Evolutionary conservation across 805 yeast species (phyloP).

Genomic region (Candida peoriensis): DNA sequence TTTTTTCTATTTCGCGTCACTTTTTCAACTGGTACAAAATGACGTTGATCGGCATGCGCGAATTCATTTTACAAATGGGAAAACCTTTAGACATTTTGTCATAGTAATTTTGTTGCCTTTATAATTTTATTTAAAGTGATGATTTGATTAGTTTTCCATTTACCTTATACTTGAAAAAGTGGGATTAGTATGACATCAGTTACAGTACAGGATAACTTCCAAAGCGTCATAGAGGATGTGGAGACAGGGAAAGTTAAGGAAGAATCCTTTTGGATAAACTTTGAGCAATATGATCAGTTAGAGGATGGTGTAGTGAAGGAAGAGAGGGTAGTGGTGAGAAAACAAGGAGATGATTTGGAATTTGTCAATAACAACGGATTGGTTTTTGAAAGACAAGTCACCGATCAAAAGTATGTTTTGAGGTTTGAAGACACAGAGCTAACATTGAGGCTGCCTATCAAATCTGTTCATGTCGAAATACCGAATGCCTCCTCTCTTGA

Average conservation of each 20-base stretch:
- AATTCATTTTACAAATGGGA: too few relatives aligned
- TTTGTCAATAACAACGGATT: slow-evolving; percentile 15
- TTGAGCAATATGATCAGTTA: slow-evolving; percentile 13
- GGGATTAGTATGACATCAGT: slow-evolving; percentile 19
- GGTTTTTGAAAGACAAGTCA: slow-evolving; percentile 5
- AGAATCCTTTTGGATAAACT: slow-evolving; percentile 41
- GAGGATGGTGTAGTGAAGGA: slow-evolving; percentile 24
- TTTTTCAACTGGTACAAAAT: too few relatives aligned
- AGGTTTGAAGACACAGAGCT: slow-evolving; percentile 11
- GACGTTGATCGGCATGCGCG: background rate
- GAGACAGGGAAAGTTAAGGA: slow-evolving; percentile 13
- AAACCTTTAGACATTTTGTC: too few relatives aligned
- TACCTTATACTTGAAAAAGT: too few relatives aligned
- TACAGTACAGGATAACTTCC: slow-evolving; percentile 38
- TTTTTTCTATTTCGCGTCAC: too few relatives aligned
- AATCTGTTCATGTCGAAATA: slow-evolving; percentile 1
- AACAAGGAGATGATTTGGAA: slow-evolving; percentile 9
- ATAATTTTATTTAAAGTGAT: too few relatives aligned
- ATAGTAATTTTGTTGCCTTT: too few relatives aligned
- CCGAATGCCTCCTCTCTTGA: slow-evolving; percentile 27
- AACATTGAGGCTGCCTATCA: slow-evolving; percentile 11
- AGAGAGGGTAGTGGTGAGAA: slow-evolving; percentile 23
- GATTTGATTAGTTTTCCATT: too few relatives aligned
- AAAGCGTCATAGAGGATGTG: slow-evolving; percentile 38
- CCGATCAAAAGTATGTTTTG: background rate